phyloP scores from a whole-genome alignment of 1,139 yeast species.

The Yamadazyma kanchanaburiensis region DNA sequence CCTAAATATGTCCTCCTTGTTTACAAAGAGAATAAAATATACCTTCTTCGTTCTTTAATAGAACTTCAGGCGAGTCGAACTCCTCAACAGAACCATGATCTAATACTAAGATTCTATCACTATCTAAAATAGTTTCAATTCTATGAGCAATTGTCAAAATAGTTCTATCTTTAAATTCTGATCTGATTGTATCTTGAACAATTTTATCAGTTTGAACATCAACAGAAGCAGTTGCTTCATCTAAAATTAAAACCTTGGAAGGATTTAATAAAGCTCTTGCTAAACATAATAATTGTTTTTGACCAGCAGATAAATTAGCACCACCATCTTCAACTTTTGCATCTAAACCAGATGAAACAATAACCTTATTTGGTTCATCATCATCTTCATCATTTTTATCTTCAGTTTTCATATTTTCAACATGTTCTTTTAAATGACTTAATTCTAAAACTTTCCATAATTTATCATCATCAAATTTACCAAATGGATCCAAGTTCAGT shows the following conservation, averaged over 20 bases:
- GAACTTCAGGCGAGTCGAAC: slow-evolving; percentile 26
- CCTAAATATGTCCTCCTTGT: slow-evolving; percentile 24
- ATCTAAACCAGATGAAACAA: slow-evolving; percentile 9
- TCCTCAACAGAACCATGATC: slow-evolving; percentile 31
- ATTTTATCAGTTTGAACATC: slow-evolving; percentile 36
- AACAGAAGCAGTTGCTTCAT: slow-evolving; percentile 39
- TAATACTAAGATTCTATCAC: slow-evolving; percentile 31
- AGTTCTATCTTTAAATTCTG: slow-evolving; percentile 30
- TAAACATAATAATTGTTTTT: slow-evolving; percentile 34
- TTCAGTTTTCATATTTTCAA: slow-evolving; percentile 30
- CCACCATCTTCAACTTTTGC: slow-evolving; percentile 27
- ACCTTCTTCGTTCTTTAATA: slow-evolving; percentile 20
- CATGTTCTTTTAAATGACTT: slow-evolving; percentile 33
- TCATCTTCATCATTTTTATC: slow-evolving; percentile 15
- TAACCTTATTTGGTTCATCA: slow-evolving; percentile 2
- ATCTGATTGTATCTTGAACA: slow-evolving; percentile 31
- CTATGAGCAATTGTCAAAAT: slow-evolving; percentile 37
- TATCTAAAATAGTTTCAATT: slow-evolving; percentile 33
- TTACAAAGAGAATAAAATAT: slow-evolving; percentile 31
- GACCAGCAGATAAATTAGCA: slow-evolving; percentile 35
- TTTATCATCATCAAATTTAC: slow-evolving; percentile 23
- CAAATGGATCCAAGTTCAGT: slow-evolving; percentile 36
- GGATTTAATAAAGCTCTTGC: slow-evolving; percentile 34
- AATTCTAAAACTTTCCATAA: slow-evolving; percentile 33
- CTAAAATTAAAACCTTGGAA: slow-evolving; percentile 30